phyloP scores from a whole-genome alignment of 1,139 yeast species.

The Scheffersomyces cryptocercus region DNA sequence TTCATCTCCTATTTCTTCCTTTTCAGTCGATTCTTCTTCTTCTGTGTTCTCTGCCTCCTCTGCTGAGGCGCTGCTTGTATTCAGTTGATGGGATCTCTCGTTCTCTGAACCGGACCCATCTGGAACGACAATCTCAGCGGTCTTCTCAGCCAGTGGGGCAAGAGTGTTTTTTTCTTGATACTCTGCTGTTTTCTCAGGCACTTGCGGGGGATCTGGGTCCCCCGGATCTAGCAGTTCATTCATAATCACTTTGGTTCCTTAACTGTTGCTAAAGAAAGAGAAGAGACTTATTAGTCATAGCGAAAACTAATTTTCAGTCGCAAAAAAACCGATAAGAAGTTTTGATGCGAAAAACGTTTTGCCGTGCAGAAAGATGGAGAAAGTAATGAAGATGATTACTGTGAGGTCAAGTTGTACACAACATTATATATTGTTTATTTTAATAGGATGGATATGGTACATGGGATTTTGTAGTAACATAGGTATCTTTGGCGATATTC shows the following conservation, averaged over 20 bases:
- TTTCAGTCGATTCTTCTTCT: neutral
- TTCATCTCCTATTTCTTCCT: neutral
- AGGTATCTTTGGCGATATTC: too few species aligned
- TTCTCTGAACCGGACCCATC: neutral
- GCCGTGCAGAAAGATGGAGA: too few species aligned
- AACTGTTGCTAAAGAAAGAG: neutral
- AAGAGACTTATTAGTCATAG: neutral
- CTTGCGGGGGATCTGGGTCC: neutral
- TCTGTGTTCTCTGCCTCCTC: neutral
- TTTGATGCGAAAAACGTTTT: too few species aligned
- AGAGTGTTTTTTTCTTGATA: neutral
- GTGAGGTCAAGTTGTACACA: too few species aligned
- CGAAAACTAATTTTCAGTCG: neutral
- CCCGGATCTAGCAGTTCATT: neutral
- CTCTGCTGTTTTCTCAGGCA: neutral
- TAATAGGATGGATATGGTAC: too few species aligned
- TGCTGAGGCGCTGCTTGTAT: too few species aligned
- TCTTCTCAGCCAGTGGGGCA: neutral
- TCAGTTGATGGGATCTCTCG: neutral
- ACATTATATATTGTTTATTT: too few species aligned
- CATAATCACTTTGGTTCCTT: neutral
- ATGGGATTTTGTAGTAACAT: too few species aligned
- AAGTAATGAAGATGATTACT: too few species aligned
- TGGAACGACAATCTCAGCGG: neutral
- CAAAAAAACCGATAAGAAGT: too few species aligned